These are phyloP conservation scores for Fonsecaea monophora DNA, from an alignment of 2,329 filamentous ascomycete species.

Conservation along the genomic window DNA sequence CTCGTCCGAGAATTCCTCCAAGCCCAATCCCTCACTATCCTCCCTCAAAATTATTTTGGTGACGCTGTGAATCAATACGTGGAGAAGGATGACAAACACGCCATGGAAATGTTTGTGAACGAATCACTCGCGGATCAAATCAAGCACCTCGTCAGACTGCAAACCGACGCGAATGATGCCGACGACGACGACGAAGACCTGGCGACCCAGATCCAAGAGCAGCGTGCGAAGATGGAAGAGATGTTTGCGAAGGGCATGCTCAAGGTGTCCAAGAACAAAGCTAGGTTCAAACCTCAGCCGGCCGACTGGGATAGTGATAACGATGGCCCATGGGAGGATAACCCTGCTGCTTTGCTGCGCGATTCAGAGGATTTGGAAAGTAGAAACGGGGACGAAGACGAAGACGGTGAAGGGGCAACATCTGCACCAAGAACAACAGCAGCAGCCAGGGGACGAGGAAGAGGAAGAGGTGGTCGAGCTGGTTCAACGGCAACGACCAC, in stretches of 20 bases:
- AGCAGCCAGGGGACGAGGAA: constrained; percentile 56
- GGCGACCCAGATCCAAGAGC: constrained; percentile 74
- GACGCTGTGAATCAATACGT: constrained; percentile 94
- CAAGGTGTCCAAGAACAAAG: constrained; percentile 60
- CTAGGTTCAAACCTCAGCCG: constrained; percentile 76
- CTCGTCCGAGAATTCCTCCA: constrained; percentile 86
- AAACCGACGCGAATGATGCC: constrained; percentile 69
- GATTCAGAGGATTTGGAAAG: constrained; percentile 52
- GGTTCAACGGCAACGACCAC: constrained; percentile 48
- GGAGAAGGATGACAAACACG: constrained; percentile 92
- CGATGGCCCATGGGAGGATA: constrained; percentile 84
- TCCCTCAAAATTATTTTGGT: constrained; percentile 90
- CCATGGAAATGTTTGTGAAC: constrained; percentile 80
- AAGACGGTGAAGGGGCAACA: constrained; percentile 57
- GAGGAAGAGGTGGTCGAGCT: constrained; percentile 53
- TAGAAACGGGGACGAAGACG: constrained; percentile 48
- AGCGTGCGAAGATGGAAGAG: constrained; percentile 73
- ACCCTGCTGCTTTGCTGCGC: constrained; percentile 69
- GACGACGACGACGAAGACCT: constrained; percentile 73
- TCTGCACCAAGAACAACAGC: constrained; percentile 48
- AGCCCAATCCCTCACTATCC: constrained; percentile 86
- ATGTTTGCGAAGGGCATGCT: constrained; percentile 70
- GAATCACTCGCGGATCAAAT: constrained; percentile 75
- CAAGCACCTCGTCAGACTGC: constrained; percentile 70
- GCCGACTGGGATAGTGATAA: constrained; percentile 87